phyloP scores from a whole-genome alignment of 441 rosid genomes.

The Populus hybrid region DNA sequence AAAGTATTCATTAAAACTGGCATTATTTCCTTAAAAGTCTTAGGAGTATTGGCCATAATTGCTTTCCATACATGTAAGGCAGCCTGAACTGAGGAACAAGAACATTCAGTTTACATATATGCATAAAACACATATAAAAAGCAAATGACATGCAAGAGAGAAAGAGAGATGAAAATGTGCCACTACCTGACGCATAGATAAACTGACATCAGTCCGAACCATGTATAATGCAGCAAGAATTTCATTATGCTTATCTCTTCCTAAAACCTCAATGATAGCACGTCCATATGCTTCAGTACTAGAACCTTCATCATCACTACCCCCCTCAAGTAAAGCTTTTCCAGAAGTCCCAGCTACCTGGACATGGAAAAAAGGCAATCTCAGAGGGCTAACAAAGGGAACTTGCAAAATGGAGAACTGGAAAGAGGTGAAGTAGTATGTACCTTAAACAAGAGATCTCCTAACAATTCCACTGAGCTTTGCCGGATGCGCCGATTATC shows the following conservation, averaged over 20 bases:
- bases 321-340: constrained; percentile 98
- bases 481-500: constrained; percentile 99
- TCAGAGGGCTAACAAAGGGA: constrained; percentile 5
- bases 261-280: constrained; percentile 96
- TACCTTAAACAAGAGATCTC: constrained; percentile 98
- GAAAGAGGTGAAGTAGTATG: constrained; percentile 15
- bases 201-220: constrained; percentile 97
- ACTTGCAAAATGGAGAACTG: constrained; percentile 7
- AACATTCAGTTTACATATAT: background rate
- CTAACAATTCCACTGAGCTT: constrained; percentile 98
- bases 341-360: constrained; percentile 99
- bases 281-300: constrained; percentile 99
- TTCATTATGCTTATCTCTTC: constrained; percentile 95
- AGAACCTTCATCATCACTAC: constrained; percentile 98
- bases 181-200: constrained; percentile 98
- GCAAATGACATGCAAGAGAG: constrained; percentile 1
- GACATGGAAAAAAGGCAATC: constrained; percentile 7
- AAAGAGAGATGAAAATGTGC: constrained; percentile 15
- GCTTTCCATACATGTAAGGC: constrained; percentile 99
- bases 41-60: constrained; percentile 98
- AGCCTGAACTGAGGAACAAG: constrained; percentile 51
- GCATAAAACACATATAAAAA: background rate
- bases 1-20: constrained; percentile 94
- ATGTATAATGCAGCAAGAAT: constrained; percentile 97
- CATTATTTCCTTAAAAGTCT: constrained; percentile 98